These are phyloP conservation scores for Trichoderma guizhouense DNA, from an alignment of 2,329 filamentous ascomycete genomes.

Conservation along the genomic window DNA sequence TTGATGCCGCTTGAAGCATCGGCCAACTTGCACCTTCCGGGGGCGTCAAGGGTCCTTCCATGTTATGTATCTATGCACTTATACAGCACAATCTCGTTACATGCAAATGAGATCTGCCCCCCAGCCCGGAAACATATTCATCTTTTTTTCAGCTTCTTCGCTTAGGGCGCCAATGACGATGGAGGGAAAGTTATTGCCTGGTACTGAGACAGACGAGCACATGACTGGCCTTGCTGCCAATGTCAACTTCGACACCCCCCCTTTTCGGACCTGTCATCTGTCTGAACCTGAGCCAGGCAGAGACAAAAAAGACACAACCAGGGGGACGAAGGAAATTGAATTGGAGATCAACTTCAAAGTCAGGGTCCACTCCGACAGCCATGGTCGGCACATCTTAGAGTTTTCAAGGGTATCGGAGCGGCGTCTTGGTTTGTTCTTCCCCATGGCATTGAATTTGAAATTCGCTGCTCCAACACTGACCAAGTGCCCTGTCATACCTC, in stretches of 20 bases:
- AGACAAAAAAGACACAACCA: background rate
- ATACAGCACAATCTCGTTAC: background rate
- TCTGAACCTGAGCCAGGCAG: background rate
- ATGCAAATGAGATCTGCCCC: background rate
- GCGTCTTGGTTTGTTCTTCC: background rate
- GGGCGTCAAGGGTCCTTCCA: background rate
- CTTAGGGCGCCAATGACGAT: background rate
- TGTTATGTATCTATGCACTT: background rate
- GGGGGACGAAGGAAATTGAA: background rate
- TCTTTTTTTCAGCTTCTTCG: background rate
- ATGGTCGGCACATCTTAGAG: background rate
- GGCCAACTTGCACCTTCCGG: background rate
- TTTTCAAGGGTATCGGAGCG: constrained; percentile 11
- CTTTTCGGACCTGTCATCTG: background rate
- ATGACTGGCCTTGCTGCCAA: background rate
- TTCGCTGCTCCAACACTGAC: background rate
- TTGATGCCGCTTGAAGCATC: background rate
- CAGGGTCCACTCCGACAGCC: background rate
- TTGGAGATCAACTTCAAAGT: background rate
- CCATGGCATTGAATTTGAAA: background rate
- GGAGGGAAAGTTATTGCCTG: background rate
- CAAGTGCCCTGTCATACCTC: background rate
- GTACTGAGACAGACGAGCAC: background rate
- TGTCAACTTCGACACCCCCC: background rate
- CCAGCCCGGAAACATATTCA: background rate